Conservation (phyloP, 805 yeast species). For the Vanderwaltozyma verrucispora region DNA sequence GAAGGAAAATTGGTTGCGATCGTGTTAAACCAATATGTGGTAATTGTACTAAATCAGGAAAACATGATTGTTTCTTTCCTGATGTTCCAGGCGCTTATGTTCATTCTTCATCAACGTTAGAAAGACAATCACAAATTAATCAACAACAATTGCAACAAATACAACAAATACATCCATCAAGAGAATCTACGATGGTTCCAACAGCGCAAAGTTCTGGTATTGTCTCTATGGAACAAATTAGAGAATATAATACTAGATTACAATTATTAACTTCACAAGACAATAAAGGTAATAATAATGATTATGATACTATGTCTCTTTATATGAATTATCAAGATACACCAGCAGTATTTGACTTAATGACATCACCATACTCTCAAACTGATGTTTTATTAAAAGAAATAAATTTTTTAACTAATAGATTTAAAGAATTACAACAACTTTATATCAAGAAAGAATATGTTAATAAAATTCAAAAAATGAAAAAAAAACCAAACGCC, state of each 20-base stretch:
- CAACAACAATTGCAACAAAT: not conserved
- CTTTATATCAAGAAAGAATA: not conserved
- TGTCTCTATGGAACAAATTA: conserved; percentile 9
- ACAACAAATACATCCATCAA: not conserved
- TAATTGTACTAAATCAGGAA: conserved; percentile 24
- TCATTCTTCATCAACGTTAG: not conserved
- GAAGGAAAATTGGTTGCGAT: conserved; percentile 41
- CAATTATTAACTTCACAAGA: conserved; percentile 8
- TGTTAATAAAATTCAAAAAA: not conserved
- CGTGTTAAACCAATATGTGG: conserved; percentile 38
- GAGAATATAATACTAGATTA: conserved; percentile 9
- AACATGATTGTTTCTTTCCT: conserved; percentile 17
- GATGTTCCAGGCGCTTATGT: conserved; percentile 9
- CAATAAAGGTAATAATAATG: not conserved
- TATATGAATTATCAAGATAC: conserved; percentile 1
- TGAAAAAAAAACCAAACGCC: not conserved
- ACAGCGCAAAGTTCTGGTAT: conserved; percentile 3
- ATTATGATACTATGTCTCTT: not conserved
- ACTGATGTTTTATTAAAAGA: conserved; percentile 16
- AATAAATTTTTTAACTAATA: conserved; percentile 10
- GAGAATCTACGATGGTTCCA: not conserved
- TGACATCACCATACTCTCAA: conserved; percentile 12
- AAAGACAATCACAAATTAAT: not conserved
- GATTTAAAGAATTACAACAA: conserved; percentile 11
- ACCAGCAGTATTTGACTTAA: conserved; percentile 6